Conservation (phyloP, 305 asterid genomes). For the Plantago coronopus region DNA sequence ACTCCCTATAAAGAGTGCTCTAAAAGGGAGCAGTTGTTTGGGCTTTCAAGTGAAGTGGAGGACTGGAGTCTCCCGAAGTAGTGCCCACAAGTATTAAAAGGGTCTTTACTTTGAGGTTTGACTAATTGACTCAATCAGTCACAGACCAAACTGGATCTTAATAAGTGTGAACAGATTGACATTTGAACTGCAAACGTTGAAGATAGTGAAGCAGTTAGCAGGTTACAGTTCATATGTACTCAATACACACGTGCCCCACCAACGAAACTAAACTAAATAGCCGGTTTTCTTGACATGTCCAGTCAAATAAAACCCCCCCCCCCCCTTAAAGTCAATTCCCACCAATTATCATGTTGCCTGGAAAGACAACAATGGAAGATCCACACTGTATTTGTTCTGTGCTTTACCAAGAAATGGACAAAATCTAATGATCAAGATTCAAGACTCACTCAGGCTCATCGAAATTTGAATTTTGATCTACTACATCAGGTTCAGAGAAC, state of each 20-base stretch:
- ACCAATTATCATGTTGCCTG: constrained; percentile 2
- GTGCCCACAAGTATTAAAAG: background rate
- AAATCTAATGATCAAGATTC: too few relatives aligned
- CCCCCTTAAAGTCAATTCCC: constrained; percentile 8
- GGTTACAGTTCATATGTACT: background rate
- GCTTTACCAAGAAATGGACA: too few relatives aligned
- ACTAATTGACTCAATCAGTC: background rate
- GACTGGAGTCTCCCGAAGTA: background rate
- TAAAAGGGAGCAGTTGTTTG: too few relatives aligned
- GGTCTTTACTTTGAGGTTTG: background rate
- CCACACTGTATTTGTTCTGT: background rate
- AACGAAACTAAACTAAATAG: background rate
- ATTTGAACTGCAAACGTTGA: background rate
- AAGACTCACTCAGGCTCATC: too few relatives aligned
- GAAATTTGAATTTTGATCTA: too few relatives aligned
- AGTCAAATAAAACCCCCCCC: constrained; percentile 1
- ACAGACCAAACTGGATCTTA: background rate
- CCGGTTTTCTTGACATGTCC: constrained; percentile 11
- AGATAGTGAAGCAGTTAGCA: background rate
- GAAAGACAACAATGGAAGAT: background rate
- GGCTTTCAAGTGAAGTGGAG: background rate
- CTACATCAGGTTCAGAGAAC: too few relatives aligned
- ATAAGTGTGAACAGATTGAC: constrained; percentile 10
- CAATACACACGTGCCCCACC: background rate
- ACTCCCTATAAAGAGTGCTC: too few relatives aligned